phyloP scores from a whole-genome alignment of 2,329 filamentous ascomycete genomes.

The Xylaria arbuscula region DNA sequence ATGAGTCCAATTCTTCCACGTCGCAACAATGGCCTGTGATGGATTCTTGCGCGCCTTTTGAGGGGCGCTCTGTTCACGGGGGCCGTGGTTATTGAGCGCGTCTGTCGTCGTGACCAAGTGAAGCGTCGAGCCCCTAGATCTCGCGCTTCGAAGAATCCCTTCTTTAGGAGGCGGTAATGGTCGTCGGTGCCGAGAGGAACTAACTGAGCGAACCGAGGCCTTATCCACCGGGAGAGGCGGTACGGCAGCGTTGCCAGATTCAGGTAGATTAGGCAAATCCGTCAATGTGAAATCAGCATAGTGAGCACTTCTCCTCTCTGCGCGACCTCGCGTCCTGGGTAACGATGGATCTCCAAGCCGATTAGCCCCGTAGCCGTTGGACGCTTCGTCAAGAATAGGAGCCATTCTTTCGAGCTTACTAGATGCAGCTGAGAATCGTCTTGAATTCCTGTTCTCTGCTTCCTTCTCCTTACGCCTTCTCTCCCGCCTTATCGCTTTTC shows the following conservation, averaged over 20 bases:
- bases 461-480: slow-evolving; percentile 88
- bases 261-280: slow-evolving; percentile 81
- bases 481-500: slow-evolving; percentile 83
- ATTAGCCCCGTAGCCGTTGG: slow-evolving; percentile 62
- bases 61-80: slow-evolving; percentile 44
- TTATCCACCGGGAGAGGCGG: slow-evolving; percentile 82
- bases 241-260: slow-evolving; percentile 62
- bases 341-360: slow-evolving; percentile 59
- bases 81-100: slow-evolving; percentile 54
- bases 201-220: slow-evolving; percentile 78
- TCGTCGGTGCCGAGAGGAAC: slow-evolving; percentile 79
- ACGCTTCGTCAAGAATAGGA: slow-evolving; percentile 79
- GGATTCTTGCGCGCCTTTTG: slow-evolving; percentile 67
- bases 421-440: slow-evolving; percentile 88
- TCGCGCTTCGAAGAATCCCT: slow-evolving; percentile 71
- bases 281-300: slow-evolving; percentile 72
- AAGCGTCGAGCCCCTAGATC: slow-evolving; percentile 84
- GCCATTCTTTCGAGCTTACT: slow-evolving; percentile 85
- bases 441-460: slow-evolving; percentile 79
- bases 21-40: slow-evolving; percentile 68
- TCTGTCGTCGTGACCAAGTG: slow-evolving; percentile 80
- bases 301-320: slow-evolving; percentile 78
- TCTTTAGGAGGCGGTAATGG: slow-evolving; percentile 90
- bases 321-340: slow-evolving; percentile 78
- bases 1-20: slow-evolving; percentile 73